Percentiles rank a stretch among this genome's conserved stretches.
phyloP scores from a whole-genome alignment of 257 asterid genomes.

The Galeopsis tetrahit region DNA sequence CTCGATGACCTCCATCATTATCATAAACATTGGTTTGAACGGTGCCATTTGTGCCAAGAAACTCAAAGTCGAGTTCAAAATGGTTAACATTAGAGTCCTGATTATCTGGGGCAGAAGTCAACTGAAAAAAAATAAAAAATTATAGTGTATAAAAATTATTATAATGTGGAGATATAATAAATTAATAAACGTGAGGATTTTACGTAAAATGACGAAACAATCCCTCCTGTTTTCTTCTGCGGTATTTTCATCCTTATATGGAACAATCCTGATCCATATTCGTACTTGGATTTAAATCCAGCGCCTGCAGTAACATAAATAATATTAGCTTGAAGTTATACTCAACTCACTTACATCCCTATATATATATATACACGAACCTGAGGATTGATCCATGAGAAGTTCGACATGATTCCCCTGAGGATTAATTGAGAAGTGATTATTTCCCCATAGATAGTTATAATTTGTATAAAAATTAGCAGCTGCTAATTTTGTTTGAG shows the following conservation, averaged over 20 bases:
- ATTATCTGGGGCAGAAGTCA: slow-evolving; percentile 40
- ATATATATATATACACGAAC: too few relatives aligned
- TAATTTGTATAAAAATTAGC: slow-evolving; percentile 41
- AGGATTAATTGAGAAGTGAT: slow-evolving; percentile 46
- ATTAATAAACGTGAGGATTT: background rate
- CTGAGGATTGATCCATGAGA: slow-evolving; percentile 43
- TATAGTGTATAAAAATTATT: background rate
- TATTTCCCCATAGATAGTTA: slow-evolving; percentile 43
- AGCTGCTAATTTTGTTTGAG: background rate
- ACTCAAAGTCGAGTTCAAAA: slow-evolving; percentile 60
- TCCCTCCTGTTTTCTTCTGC: slow-evolving; percentile 40
- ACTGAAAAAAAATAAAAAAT: slow-evolving; percentile 28
- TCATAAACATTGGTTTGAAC: slow-evolving; percentile 61
- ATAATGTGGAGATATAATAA: background rate
- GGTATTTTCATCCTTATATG: slow-evolving; percentile 53
- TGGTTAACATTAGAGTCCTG: slow-evolving; percentile 36
- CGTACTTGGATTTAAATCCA: slow-evolving; percentile 56
- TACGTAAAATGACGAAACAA: slow-evolving; percentile 57
- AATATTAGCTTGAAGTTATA: too few relatives aligned
- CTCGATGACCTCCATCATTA: slow-evolving; percentile 50
- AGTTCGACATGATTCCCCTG: slow-evolving; percentile 47
- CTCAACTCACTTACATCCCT: too few relatives aligned
- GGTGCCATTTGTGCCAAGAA: slow-evolving; percentile 51
- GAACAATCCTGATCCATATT: slow-evolving; percentile 53
- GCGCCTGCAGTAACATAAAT: slow-evolving; percentile 46